These are phyloP conservation scores for Pseudonectria foliicola DNA, from an alignment of 2,329 filamentous ascomycete species.

Conservation along the genomic window DNA sequence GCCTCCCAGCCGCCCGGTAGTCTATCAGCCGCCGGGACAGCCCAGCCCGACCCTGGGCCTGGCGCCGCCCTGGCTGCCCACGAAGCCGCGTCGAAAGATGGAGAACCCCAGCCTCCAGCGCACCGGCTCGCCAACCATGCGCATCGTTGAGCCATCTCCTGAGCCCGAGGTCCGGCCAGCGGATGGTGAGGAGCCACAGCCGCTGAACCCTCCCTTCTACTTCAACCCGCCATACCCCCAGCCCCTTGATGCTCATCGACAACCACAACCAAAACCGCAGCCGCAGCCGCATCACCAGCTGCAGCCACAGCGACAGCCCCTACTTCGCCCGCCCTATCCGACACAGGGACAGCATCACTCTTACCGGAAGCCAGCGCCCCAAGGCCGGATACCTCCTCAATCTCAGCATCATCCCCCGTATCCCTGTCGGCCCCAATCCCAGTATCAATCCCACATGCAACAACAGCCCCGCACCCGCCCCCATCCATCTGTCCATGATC, in stretches of 20 bases:
- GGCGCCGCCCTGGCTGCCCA: conserved; percentile 14
- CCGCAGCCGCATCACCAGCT: conserved; percentile 14
- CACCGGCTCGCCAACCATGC: conserved; percentile 30
- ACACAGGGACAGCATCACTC: conserved; percentile 1
- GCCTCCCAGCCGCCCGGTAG: conserved; percentile 26
- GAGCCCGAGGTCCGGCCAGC: conserved; percentile 16
- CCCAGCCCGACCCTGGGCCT: conserved; percentile 37
- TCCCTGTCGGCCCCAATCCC: conserved; percentile 1
- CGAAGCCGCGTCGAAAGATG: conserved; percentile 3
- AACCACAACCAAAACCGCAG: conserved; percentile 9
- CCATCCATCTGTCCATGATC: background rate
- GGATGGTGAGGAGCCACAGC: no score
- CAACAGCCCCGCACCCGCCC: conserved; percentile 5
- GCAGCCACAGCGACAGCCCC: conserved; percentile 10
- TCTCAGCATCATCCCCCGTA: background rate
- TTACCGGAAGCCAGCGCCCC: background rate
- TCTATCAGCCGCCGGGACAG: conserved; percentile 30
- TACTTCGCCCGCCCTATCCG: conserved; percentile 2
- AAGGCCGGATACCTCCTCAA: conserved; percentile 5
- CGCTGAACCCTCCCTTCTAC: conserved; percentile 10
- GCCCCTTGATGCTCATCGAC: conserved; percentile 11
- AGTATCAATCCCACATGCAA: conserved; percentile 7
- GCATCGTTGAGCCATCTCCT: conserved; percentile 30
- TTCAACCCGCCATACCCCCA: conserved; percentile 18
- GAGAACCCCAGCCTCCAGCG: conserved; percentile 16